phyloP scores from a whole-genome alignment of 495 filamentous ascomycete species.

The Neurospora discreta region DNA sequence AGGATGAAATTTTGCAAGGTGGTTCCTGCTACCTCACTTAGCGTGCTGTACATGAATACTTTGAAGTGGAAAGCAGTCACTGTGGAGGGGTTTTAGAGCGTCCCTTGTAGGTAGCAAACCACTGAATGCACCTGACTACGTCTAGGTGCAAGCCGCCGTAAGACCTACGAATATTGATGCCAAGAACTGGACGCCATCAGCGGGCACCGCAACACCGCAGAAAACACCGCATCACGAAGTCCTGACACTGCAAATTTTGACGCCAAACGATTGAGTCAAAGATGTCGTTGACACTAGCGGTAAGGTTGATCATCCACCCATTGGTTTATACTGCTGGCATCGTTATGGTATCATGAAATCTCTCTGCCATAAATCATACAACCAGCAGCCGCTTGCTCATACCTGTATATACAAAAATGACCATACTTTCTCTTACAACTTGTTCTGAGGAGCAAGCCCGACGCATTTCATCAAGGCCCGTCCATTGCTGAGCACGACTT shows the following conservation, averaged over 20 bases:
- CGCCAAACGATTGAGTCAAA: neutral
- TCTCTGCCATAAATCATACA: neutral
- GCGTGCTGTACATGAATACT: neutral
- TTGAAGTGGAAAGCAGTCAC: neutral
- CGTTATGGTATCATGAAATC: neutral
- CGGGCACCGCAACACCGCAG: neutral
- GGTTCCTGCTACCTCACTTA: neutral
- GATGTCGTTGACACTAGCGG: neutral
- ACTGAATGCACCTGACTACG: neutral
- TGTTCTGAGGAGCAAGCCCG: conserved; percentile 41
- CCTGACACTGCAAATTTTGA: neutral
- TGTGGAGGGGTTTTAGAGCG: neutral
- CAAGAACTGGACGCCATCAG: neutral
- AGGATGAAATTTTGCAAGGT: neutral
- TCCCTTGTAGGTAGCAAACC: neutral
- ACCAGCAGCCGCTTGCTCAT: neutral
- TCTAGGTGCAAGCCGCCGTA: neutral
- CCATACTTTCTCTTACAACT: conserved; percentile 36
- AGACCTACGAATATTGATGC: neutral
- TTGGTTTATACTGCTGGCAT: neutral
- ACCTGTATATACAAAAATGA: neutral
- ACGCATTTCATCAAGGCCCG: conserved; percentile 62
- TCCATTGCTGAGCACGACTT: conserved; percentile 75
- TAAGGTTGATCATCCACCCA: neutral
- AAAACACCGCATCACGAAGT: neutral